Percentiles rank a stretch among this genome's conserved stretches.
phyloP scores from a whole-genome alignment of 2,329 filamentous ascomycete species.

The Remersonia thermophila region DNA sequence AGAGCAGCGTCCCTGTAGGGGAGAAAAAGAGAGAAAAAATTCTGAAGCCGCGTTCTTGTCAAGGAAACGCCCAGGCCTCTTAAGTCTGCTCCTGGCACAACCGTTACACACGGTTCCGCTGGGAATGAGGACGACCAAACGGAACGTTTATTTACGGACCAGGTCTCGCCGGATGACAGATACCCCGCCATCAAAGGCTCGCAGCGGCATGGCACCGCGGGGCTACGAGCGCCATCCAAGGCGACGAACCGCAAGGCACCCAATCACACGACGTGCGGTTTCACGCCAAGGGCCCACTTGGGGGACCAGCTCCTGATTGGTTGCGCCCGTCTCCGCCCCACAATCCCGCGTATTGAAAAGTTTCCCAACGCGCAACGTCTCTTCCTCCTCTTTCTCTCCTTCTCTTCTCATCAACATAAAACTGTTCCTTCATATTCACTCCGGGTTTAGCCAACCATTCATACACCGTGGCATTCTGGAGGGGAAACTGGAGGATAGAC shows the following conservation, averaged over 20 bases:
- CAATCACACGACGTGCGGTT: not conserved
- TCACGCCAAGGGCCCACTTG: not conserved
- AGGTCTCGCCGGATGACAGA: no score
- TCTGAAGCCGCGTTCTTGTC: no score
- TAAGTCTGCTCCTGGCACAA: no score
- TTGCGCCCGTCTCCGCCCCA: not conserved
- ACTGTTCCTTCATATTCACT: constrained; percentile 56
- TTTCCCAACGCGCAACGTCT: constrained; percentile 10
- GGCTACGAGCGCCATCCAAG: not conserved
- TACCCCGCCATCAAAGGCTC: no score
- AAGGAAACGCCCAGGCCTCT: no score
- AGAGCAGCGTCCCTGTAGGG: no score
- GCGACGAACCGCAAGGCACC: not conserved
- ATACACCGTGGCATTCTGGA: constrained; percentile 42
- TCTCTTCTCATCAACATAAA: constrained; percentile 20
- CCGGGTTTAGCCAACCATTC: constrained; percentile 41
- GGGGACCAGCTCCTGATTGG: not conserved
- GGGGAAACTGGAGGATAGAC: constrained; percentile 64
- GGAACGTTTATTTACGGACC: no score
- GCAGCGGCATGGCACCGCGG: constrained; percentile 1
- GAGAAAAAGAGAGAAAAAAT: no score
- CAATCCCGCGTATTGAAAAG: constrained; percentile 12
- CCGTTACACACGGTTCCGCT: no score
- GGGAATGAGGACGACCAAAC: no score
- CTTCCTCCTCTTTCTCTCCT: constrained; percentile 22